These are phyloP conservation scores for Metroxylon sagu DNA, from an alignment of 176 grass and related monocot genomes.

Conservation along the genomic window DNA sequence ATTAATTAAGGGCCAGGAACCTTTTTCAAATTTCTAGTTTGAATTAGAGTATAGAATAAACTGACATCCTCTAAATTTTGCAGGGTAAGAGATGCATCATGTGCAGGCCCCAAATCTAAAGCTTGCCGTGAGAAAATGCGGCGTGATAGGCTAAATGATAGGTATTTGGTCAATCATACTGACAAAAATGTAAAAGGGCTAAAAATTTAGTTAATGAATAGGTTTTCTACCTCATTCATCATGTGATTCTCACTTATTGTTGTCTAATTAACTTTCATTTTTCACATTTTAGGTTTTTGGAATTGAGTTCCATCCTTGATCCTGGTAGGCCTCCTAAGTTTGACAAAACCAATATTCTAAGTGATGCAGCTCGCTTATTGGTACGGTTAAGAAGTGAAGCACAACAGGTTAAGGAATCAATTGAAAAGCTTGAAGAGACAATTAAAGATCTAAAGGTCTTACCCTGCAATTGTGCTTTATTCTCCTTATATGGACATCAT, in stretches of 20 bases:
- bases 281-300: slow-evolving; percentile 46
- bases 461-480: neutral
- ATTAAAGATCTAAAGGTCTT: slow-evolving; percentile 61
- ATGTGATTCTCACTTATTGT: neutral
- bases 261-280: neutral
- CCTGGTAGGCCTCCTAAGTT: slow-evolving; percentile 46
- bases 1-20: too few relatives aligned
- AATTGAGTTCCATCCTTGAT: slow-evolving; percentile 52
- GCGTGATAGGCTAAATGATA: slow-evolving; percentile 65
- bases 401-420: slow-evolving; percentile 57
- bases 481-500: neutral
- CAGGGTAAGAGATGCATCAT: slow-evolving; percentile 42
- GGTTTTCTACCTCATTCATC: too few relatives aligned
- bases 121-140: slow-evolving; percentile 73
- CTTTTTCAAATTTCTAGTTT: slow-evolving; percentile 5
- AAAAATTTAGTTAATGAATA: too few relatives aligned
- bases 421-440: slow-evolving; percentile 35
- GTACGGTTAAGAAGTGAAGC: slow-evolving; percentile 42
- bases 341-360: slow-evolving; percentile 60
- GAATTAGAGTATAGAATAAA: neutral
- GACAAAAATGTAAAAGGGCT: too few relatives aligned
- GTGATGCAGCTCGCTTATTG: slow-evolving; percentile 36
- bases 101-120: slow-evolving; percentile 45
- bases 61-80: neutral
- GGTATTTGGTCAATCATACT: slow-evolving; percentile 15